Conservation (phyloP, 805 yeast genomes). For the Starmerella asiatica region DNA sequence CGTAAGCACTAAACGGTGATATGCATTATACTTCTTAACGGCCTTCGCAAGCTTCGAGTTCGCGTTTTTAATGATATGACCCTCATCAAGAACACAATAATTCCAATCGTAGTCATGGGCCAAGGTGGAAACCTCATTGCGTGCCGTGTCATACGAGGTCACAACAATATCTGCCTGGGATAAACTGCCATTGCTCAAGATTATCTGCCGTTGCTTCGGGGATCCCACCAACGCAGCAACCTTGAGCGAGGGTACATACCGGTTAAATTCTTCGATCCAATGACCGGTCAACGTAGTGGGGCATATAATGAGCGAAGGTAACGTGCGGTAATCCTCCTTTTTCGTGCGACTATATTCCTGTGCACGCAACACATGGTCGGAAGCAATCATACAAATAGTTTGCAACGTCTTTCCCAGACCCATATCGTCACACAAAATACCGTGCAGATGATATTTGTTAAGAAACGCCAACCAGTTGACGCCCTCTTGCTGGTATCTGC, state of each 20-base stretch:
- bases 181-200: constrained; percentile 25
- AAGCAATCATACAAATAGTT: constrained; percentile 90
- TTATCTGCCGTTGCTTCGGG: constrained; percentile 46
- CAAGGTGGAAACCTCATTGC: constrained; percentile 70
- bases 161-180: constrained; percentile 66
- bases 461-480: constrained; percentile 95
- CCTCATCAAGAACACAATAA: constrained; percentile 93
- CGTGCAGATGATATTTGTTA: constrained; percentile 89
- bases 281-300: constrained; percentile 98
- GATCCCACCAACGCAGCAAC: constrained; percentile 88
- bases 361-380: constrained; percentile 80
- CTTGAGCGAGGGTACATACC: constrained; percentile 76
- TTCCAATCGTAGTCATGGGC: constrained; percentile 50
- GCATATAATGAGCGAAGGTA: constrained; percentile 80
- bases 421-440: constrained; percentile 98
- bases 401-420: constrained; percentile 96
- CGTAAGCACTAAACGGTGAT: constrained; percentile 78
- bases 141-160: constrained; percentile 89
- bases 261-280: constrained; percentile 91
- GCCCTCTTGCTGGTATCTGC: constrained; percentile 96
- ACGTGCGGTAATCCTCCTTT: constrained; percentile 50
- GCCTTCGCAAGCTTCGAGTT: constrained; percentile 77
- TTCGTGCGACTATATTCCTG: constrained; percentile 49
- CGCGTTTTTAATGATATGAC: constrained; percentile 91
- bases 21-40: constrained; percentile 69